Percentiles rank a stretch among this genome's conserved stretches.
phyloP scores from a whole-genome alignment of 345 rosid species.

The Aquilaria yunnanensis region DNA sequence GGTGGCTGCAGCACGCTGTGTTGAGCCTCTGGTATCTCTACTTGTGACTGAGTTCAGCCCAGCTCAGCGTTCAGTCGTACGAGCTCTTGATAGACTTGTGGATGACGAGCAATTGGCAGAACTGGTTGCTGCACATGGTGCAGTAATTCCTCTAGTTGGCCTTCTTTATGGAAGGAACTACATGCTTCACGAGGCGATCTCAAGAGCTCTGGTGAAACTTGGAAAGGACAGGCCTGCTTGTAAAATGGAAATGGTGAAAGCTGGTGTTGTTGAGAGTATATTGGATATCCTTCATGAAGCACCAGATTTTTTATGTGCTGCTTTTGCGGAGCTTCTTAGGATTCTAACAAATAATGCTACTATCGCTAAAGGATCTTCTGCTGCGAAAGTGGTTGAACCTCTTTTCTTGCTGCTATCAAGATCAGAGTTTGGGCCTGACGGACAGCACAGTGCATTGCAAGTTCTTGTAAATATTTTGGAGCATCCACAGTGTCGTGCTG shows the following conservation, averaged over 20 bases:
- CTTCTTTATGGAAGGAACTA: slow-evolving; percentile 87
- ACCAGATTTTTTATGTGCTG: slow-evolving; percentile 91
- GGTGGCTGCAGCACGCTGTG: slow-evolving; percentile 94
- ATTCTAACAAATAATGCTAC: slow-evolving; percentile 94
- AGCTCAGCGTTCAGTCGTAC: slow-evolving; percentile 93
- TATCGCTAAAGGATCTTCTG: slow-evolving; percentile 91
- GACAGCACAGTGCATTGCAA: slow-evolving; percentile 92
- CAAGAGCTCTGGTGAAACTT: slow-evolving; percentile 91
- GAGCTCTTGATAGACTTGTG: slow-evolving; percentile 88
- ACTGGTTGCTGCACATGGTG: slow-evolving; percentile 98
- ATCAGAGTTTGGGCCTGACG: slow-evolving; percentile 87
- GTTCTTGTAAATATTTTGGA: slow-evolving; percentile 92
- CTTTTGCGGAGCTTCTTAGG: slow-evolving; percentile 86
- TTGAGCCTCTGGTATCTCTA: slow-evolving; percentile 97
- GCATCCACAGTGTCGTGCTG: slow-evolving; percentile 95
- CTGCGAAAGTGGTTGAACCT: slow-evolving; percentile 94
- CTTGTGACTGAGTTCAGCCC: slow-evolving; percentile 86
- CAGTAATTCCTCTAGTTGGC: slow-evolving; percentile 96
- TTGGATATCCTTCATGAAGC: slow-evolving; percentile 94
- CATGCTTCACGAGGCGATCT: slow-evolving; percentile 92
- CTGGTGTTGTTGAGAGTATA: slow-evolving; percentile 85
- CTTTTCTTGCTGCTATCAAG: slow-evolving; percentile 69
- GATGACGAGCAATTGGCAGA: slow-evolving; percentile 99
- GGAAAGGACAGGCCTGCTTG: slow-evolving; percentile 98
- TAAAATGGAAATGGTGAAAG: slow-evolving; percentile 98